Percentiles rank a stretch among this genome's conserved stretches.
Conservation (phyloP, 768 basidiomycete genomes). For the Pleurotus djamor region DNA sequence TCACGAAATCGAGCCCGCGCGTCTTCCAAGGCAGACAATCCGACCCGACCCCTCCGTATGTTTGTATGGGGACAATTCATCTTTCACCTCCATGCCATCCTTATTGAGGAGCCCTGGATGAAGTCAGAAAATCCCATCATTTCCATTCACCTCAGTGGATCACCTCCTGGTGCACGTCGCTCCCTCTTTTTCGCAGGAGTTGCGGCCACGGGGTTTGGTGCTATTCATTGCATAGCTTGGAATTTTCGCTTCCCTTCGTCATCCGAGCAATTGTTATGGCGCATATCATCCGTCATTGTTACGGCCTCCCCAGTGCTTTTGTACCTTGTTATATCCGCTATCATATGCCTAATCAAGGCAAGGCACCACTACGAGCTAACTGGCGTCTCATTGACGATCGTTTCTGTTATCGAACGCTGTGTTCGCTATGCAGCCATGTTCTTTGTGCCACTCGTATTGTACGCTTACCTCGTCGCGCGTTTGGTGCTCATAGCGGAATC, state of each 20-base stretch:
- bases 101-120: not conserved
- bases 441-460: not conserved
- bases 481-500: conserved; percentile 11
- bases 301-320: conserved; percentile 4
- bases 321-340: not conserved
- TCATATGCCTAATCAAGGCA: not conserved
- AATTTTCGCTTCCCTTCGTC: conserved; percentile 18
- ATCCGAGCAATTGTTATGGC: conserved; percentile 21
- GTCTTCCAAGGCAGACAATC: not conserved
- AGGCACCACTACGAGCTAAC: not conserved
- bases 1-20: not conserved
- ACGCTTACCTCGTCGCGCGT: conserved; percentile 13
- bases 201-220: conserved; percentile 17
- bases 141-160: not conserved
- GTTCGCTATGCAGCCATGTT: not conserved
- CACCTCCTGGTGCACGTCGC: not conserved
- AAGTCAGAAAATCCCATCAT: not conserved
- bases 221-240: conserved; percentile 25
- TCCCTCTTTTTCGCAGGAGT: not conserved
- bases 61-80: not conserved
- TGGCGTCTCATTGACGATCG: not conserved
- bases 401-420: not conserved
- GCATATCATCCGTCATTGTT: conserved; percentile 15
- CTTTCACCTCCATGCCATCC: not conserved
- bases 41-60: not conserved